Evolutionary conservation across 257 asterid genomes (phyloP), one percentile per base, ranked within the genome.

Genomic region (Nicotiana tabacum): DNA sequence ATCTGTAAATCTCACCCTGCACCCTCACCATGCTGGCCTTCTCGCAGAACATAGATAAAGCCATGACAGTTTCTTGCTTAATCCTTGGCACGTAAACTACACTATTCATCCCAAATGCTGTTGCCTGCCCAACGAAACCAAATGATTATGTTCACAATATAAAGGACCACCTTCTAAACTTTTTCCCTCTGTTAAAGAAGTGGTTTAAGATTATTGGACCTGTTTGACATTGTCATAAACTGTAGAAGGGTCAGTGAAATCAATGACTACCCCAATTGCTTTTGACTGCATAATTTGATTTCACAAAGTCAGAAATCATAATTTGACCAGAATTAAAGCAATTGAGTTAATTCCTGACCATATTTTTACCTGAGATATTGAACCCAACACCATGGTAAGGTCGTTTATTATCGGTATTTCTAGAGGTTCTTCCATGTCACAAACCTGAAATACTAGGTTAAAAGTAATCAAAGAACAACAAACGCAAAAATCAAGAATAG

Each of bases 11-110:
- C 95, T 94, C 96, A 92, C 92, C 97, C 92, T 89, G 88, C 83
- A 87, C 80, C 57, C 98, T 92, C 94, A 95, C 98, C 98, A 85
- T 92, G 96, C 88, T 95, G 90, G 98, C 97, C 87, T 93, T 95
- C 83, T 95, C 98, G 88, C 98, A 95, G 80, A 95, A 90, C 77
- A 89, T 92, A 53, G 98, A 92, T 84, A 95, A 83, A 77, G 93
- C 97, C 79, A 92, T 57, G 29, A 93, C 91, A 1, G 97, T 95
- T 15, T 95, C 98, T 85, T 83, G 85, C 78, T 89, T 91, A 51
- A 95, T 87, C 17, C 91, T 85, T 1, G 98, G 98, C 39, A 93
- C 95, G 43, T 91, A 88, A 39, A 95, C 96, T 32, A 95, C 91
- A 66, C 95, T 95, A 27, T 78, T 91, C 95, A 93, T 91, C 15